Evolutionary conservation across 1,284 basidiomycete genomes (phyloP).

Genomic region (Naganishia liquefaciens): DNA sequence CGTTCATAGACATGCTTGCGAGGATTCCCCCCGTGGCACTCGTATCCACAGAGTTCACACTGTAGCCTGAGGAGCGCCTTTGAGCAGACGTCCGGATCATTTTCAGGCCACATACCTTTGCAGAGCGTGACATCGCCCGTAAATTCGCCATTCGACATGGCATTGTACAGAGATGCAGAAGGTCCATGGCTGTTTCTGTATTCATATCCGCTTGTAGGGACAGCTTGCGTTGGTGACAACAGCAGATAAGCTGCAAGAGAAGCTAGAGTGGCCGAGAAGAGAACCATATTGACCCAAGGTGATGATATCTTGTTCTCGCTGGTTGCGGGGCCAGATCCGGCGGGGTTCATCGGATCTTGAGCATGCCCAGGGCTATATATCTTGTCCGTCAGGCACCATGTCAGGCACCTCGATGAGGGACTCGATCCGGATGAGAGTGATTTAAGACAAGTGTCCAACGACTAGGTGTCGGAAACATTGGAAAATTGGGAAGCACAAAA

Average conservation of each 20-base stretch:
- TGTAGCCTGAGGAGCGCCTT: conserved; percentile 7
- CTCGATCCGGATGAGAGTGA: not conserved
- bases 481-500: not conserved
- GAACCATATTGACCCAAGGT: conserved; percentile 8
- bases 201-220: conserved; percentile 10
- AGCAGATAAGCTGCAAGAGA: conserved; percentile 17
- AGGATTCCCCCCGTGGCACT: conserved; percentile 32
- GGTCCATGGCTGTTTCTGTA: conserved; percentile 18
- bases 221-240: not conserved
- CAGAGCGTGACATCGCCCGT: conserved; percentile 19
- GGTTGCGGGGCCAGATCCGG: not conserved
- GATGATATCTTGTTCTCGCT: not conserved
- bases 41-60: conserved; percentile 4
- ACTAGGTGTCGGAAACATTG: not conserved
- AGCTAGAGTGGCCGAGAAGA: conserved; percentile 14
- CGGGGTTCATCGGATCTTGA: too few species aligned
- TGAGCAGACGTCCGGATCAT: not conserved
- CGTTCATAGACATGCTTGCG: conserved; percentile 63
- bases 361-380: not conserved
- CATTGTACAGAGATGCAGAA: conserved; percentile 13
- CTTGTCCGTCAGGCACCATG: not conserved
- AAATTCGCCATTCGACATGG: conserved; percentile 9
- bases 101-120: conserved; percentile 1
- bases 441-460: not conserved
- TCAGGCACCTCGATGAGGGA: not conserved